Percentiles rank a stretch among this genome's conserved stretches.
Conservation (phyloP, 2,329 filamentous ascomycete genomes). For the Plenodomus tracheiphilus region DNA sequence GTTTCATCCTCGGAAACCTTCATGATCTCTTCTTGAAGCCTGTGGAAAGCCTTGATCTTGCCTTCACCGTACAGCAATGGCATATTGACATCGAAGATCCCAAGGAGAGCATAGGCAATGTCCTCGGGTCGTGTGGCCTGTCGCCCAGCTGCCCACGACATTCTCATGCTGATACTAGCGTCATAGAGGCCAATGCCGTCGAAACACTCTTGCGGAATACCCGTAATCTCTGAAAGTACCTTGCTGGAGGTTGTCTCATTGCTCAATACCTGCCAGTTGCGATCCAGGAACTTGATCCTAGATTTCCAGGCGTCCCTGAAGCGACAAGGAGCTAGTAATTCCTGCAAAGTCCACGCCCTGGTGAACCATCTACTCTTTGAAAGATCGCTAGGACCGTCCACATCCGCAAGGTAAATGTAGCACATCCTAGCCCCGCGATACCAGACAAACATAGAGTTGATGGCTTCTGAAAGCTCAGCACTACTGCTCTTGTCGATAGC, state of each 20-base stretch:
- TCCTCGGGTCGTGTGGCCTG: slow-evolving; percentile 23
- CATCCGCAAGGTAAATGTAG: slow-evolving; percentile 19
- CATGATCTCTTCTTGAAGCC: slow-evolving; percentile 31
- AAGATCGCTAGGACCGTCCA: neutral
- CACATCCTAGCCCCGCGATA: slow-evolving; percentile 15
- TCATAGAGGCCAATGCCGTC: slow-evolving; percentile 1
- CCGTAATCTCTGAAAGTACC: slow-evolving; percentile 2
- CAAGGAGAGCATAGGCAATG: slow-evolving; percentile 24
- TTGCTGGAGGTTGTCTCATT: slow-evolving; percentile 1
- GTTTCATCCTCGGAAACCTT: slow-evolving; percentile 21
- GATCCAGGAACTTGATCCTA: slow-evolving; percentile 13
- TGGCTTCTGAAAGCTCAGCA: slow-evolving; percentile 17
- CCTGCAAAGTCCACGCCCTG: slow-evolving; percentile 23
- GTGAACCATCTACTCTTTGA: slow-evolving; percentile 15
- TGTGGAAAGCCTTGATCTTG: slow-evolving; percentile 12
- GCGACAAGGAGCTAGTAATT: slow-evolving; percentile 18
- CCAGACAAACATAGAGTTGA: slow-evolving; percentile 23
- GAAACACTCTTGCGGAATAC: slow-evolving; percentile 7
- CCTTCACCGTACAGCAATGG: slow-evolving; percentile 24
- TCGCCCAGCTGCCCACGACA: slow-evolving; percentile 24
- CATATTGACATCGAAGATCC: slow-evolving; percentile 25
- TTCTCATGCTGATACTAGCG: slow-evolving; percentile 19
- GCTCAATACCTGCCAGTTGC: slow-evolving; percentile 10
- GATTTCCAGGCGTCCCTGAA: neutral
- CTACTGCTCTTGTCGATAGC: slow-evolving; percentile 27